Percentiles rank a stretch among this genome's conserved stretches.
These are phyloP conservation scores for Lolium perenne DNA, from an alignment of 176 grass and related monocot genomes.

Conservation along the genomic window DNA sequence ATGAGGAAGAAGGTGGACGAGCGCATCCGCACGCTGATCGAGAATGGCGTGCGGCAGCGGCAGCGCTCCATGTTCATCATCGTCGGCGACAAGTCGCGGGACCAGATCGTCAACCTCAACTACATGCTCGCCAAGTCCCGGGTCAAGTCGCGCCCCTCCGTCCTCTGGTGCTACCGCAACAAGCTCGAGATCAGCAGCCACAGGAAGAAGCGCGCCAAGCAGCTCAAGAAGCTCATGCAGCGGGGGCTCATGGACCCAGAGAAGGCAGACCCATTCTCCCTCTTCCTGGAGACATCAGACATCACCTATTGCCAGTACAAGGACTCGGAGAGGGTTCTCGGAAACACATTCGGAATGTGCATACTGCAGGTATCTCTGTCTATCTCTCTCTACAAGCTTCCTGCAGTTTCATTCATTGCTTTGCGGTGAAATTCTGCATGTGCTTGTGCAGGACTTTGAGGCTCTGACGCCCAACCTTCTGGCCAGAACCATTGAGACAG, in stretches of 20 bases:
- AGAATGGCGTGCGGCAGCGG: conserved; percentile 76
- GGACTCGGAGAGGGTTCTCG: conserved; percentile 87
- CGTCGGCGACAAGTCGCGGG: conserved; percentile 91
- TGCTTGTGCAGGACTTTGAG: conserved; percentile 74
- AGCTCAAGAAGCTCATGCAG: conserved; percentile 90
- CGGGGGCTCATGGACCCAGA: conserved; percentile 90
- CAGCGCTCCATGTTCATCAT: conserved; percentile 95
- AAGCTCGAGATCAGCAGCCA: conserved; percentile 97
- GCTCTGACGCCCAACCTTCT: conserved; percentile 88
- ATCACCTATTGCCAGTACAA: conserved; percentile 90
- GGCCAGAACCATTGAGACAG: conserved; percentile 88
- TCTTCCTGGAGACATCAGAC: conserved; percentile 80
- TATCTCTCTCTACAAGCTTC: neutral
- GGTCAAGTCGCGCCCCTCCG: conserved; percentile 70
- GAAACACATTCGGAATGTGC: conserved; percentile 99
- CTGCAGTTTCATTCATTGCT: neutral
- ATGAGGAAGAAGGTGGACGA: conserved; percentile 99
- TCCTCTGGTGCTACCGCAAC: conserved; percentile 95
- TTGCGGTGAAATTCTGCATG: conserved; percentile 15
- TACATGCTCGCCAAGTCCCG: conserved; percentile 86
- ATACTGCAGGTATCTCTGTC: conserved; percentile 69
- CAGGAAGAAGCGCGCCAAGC: conserved; percentile 89
- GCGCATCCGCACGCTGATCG: conserved; percentile 84
- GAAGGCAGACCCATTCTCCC: conserved; percentile 88
- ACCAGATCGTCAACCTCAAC: conserved; percentile 92